Evolutionary conservation across 2,329 filamentous ascomycete genomes (phyloP).

Genomic region (Calonectria pseudoturangicola): DNA sequence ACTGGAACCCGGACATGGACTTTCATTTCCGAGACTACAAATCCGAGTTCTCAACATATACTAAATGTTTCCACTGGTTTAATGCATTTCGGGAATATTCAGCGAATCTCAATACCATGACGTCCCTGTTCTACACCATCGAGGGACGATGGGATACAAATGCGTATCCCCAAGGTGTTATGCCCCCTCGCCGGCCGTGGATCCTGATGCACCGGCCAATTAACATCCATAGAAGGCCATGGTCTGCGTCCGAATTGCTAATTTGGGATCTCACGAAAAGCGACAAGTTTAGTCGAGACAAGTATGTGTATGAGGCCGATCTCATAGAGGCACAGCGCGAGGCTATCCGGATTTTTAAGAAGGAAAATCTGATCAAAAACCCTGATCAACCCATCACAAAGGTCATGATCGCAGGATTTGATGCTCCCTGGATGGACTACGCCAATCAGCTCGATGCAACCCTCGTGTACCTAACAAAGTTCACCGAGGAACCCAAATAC

Average conservation of each 20-base stretch:
- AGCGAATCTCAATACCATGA: slow-evolving; percentile 47
- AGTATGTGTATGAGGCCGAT: slow-evolving; percentile 55
- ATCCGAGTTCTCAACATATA: slow-evolving; percentile 47
- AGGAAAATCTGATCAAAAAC: slow-evolving; percentile 54
- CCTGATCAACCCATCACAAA: slow-evolving; percentile 59
- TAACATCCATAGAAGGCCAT: slow-evolving; percentile 59
- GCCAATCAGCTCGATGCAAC: slow-evolving; percentile 65
- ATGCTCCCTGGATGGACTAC: slow-evolving; percentile 46
- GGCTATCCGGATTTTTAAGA: slow-evolving; percentile 62
- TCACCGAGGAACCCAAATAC: slow-evolving; percentile 57
- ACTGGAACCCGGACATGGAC: slow-evolving; percentile 56
- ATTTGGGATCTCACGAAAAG: slow-evolving; percentile 70
- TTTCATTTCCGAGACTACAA: slow-evolving; percentile 49
- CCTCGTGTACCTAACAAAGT: slow-evolving; percentile 59
- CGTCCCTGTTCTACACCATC: slow-evolving; percentile 71
- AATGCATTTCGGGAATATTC: neutral
- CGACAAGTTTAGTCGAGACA: slow-evolving; percentile 48
- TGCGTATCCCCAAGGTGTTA: slow-evolving; percentile 41
- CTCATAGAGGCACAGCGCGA: slow-evolving; percentile 68
- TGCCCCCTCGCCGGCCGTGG: slow-evolving; percentile 68
- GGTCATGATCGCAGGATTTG: slow-evolving; percentile 68
- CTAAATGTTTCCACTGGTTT: slow-evolving; percentile 52
- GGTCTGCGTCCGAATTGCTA: slow-evolving; percentile 66
- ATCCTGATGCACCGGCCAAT: slow-evolving; percentile 68
- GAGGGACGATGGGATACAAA: slow-evolving; percentile 60